Evolutionary conservation across 306 rosid genomes (phyloP), one percentile per base, ranked within the genome.

Genomic region (Dryas alaskensis): DNA sequence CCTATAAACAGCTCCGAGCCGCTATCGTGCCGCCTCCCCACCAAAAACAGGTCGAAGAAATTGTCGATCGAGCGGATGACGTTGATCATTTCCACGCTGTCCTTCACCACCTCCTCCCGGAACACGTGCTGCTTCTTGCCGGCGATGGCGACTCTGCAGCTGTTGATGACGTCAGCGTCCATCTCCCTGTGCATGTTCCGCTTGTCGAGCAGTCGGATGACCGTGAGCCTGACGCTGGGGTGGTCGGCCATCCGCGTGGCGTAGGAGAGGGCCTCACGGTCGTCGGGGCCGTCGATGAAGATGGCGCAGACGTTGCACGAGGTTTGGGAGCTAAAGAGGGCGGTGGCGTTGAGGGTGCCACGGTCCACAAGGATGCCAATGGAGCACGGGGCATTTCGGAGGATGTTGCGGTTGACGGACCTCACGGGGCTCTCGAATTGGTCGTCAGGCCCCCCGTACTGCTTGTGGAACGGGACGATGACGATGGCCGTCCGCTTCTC

Each of bases 231-330:
- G 0, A 86, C 86, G 3, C 65, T 74, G 0, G 80, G 84, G 17
- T 77, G 73, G 7, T 70, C 77, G 0, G 79, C 87, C 90, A 88
- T 88, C 8, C 87, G 83, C 81, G 67, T 78, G 7, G 87, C 82
- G 14, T 73, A 84, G 0, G 83, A 72, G 16, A 86, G 77, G 0
- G 96, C 90, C 69, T 88, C 96, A 0, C 96, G 87, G 14, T 90
- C 93, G n/a, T 88, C 93, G 0, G 85, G 12, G 0, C 96, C 96
- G 37, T 77, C 89, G 0, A 90, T 46, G 11, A 88, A 90, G 2
- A 88, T 1, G 19, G 83, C 39, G 1, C 85, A 88, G 46, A 88
- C 70, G 4, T 60, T 83, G 39, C 81, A 83, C 11, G 43, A 73
- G 3, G n/a, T 2, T 10, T 22, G 55, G 8, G 8, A 5, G 44